A percentile compares a stretch with the other conserved stretches of the same genome.
Conservation (phyloP, 257 asterid genomes). For the Ehretia macrophylla region DNA sequence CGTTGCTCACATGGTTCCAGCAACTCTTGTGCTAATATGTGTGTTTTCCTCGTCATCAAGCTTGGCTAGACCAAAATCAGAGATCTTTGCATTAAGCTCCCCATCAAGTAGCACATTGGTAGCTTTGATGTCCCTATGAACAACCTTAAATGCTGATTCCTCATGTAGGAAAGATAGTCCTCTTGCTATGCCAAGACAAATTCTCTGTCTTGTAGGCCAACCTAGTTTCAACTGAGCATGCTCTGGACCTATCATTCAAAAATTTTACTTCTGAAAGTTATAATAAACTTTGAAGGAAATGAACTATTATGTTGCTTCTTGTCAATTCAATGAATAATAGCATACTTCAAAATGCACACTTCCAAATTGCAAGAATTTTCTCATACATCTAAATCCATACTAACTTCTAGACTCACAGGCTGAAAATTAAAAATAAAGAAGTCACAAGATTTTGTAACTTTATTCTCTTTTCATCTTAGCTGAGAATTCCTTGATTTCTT, state of each 20-base stretch:
- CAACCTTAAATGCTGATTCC: constrained; percentile 54
- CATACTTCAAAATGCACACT: no score
- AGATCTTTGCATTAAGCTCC: constrained; percentile 30
- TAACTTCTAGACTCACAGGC: no score
- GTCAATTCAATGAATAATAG: no score
- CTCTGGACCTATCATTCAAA: constrained; percentile 9
- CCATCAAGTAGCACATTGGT: constrained; percentile 56
- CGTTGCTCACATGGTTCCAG: constrained; percentile 33
- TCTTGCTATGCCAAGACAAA: constrained; percentile 53
- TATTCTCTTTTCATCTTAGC: no score
- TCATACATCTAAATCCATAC: no score
- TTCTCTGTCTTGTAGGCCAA: constrained; percentile 41
- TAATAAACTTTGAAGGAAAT: not conserved
- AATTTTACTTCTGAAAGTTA: not conserved
- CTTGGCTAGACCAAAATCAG: constrained; percentile 1
- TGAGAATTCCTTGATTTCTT: no score
- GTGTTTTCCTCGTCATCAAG: constrained; percentile 3
- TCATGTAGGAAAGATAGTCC: constrained; percentile 20
- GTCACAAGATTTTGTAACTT: no score
- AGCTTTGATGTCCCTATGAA: constrained; percentile 55
- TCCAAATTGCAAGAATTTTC: no score
- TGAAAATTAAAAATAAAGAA: no score
- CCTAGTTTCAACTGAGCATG: constrained; percentile 36
- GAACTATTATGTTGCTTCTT: not conserved
- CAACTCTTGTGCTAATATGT: not conserved